These are phyloP conservation scores for Zoysia matrella DNA, from an alignment of 202 grass and related monocot genomes.

Conservation along the genomic window DNA sequence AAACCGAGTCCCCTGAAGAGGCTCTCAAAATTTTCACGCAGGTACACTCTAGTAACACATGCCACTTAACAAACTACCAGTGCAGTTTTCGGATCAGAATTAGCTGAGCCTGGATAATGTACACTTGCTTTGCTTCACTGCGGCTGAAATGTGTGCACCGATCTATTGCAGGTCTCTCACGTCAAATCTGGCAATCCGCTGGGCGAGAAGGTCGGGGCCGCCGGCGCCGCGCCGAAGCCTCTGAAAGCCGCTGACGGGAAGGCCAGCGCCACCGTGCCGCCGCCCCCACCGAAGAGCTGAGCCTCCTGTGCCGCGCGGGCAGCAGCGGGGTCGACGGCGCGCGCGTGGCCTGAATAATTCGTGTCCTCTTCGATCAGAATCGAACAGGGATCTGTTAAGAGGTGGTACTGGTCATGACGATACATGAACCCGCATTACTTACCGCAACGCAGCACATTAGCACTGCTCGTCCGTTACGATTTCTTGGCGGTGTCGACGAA, in stretches of 20 bases:
- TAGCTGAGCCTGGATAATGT: neutral
- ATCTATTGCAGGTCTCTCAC: slow-evolving; percentile 19
- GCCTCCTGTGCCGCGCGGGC: too few relatives aligned
- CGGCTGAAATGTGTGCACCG: neutral
- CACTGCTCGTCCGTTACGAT: neutral
- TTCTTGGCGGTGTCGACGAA: neutral
- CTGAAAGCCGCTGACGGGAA: slow-evolving; percentile 8
- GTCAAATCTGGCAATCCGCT: neutral
- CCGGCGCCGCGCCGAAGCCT: neutral
- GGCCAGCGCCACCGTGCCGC: neutral
- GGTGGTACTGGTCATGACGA: too few relatives aligned
- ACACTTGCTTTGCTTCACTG: too few relatives aligned
- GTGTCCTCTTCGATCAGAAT: too few relatives aligned
- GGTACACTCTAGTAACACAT: slow-evolving; percentile 7
- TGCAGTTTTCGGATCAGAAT: too few relatives aligned
- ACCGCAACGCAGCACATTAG: neutral
- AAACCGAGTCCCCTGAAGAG: slow-evolving; percentile 45
- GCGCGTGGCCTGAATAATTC: too few relatives aligned
- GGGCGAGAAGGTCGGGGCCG: neutral
- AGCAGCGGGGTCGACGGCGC: too few relatives aligned
- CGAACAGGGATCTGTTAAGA: too few relatives aligned
- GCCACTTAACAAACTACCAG: too few relatives aligned
- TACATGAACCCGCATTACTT: too few relatives aligned
- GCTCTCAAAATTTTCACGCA: slow-evolving; percentile 42
- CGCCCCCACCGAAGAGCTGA: neutral